A percentile compares a stretch with the other conserved stretches of the same genome.
Evolutionary conservation across 352 stramenopile species (phyloP).

Genomic region (Pythium scleroteichum): DNA sequence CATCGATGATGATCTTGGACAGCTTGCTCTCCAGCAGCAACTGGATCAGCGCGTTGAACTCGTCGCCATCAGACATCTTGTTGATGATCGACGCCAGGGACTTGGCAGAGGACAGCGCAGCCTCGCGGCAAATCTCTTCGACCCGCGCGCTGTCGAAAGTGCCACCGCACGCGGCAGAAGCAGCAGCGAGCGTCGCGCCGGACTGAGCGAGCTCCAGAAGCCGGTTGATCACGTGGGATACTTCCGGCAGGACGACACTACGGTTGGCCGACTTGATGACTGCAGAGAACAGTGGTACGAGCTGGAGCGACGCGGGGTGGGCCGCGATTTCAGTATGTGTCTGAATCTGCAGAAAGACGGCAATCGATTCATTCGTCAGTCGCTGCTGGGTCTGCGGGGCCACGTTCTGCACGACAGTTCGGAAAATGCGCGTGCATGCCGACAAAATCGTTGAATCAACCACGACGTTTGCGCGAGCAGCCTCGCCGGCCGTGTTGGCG

Average conservation of each 20-base stretch:
- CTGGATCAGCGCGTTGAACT: slow-evolving; percentile 76
- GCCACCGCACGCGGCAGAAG: slow-evolving; percentile 8
- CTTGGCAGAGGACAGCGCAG: slow-evolving; percentile 66
- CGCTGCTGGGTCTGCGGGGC: slow-evolving; percentile 58
- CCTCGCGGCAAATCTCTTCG: slow-evolving; percentile 47
- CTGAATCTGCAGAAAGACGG: slow-evolving; percentile 58
- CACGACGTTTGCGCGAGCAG: slow-evolving; percentile 28
- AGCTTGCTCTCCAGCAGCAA: slow-evolving; percentile 71
- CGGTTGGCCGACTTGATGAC: slow-evolving; percentile 79
- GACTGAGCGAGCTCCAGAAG: slow-evolving; percentile 78
- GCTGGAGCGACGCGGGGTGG: slow-evolving; percentile 49
- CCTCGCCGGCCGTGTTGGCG: slow-evolving; percentile 54
- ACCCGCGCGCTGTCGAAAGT: slow-evolving; percentile 27
- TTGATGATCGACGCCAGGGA: slow-evolving; percentile 86
- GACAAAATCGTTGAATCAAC: slow-evolving; percentile 46
- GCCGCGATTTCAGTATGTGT: slow-evolving; percentile 26
- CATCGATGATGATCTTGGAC: slow-evolving; percentile 51
- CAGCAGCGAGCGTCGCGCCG: slow-evolving; percentile 9
- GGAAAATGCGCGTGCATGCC: slow-evolving; percentile 63
- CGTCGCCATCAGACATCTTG: slow-evolving; percentile 81
- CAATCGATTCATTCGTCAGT: slow-evolving; percentile 57
- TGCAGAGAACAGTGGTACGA: slow-evolving; percentile 74
- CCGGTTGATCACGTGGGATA: slow-evolving; percentile 69
- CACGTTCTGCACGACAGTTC: slow-evolving; percentile 80
- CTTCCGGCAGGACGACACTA: slow-evolving; percentile 55